These are phyloP conservation scores for Lachnellula subtilissima DNA, from an alignment of 2,329 filamentous ascomycete genomes.

Conservation along the genomic window DNA sequence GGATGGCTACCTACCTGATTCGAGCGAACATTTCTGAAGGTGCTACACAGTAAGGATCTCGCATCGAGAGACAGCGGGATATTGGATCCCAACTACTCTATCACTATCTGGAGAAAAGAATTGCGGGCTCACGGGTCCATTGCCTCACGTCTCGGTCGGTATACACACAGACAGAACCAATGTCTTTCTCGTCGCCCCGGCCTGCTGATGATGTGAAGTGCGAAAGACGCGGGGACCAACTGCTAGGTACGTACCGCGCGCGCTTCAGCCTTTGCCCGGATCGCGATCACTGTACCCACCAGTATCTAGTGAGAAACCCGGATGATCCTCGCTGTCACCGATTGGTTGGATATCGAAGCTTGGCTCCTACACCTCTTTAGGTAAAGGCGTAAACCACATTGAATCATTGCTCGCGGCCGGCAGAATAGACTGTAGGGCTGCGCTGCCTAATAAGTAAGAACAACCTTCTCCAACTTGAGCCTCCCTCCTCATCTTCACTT, in stretches of 20 bases:
- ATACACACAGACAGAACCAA: neutral
- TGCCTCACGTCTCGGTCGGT: neutral
- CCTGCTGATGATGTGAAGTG: slow-evolving; percentile 1
- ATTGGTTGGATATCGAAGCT: too few relatives aligned
- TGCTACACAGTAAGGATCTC: slow-evolving; percentile 5
- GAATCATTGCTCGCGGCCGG: too few relatives aligned
- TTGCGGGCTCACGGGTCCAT: slow-evolving; percentile 4
- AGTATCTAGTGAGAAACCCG: too few relatives aligned
- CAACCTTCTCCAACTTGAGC: too few relatives aligned
- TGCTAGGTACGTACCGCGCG: neutral
- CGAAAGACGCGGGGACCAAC: neutral
- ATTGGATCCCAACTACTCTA: neutral
- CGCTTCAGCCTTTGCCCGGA: neutral
- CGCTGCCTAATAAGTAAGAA: too few relatives aligned
- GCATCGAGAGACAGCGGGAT: slow-evolving; percentile 11
- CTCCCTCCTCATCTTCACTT: neutral
- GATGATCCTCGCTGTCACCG: too few relatives aligned
- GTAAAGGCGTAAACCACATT: too few relatives aligned
- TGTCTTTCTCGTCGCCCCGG: neutral
- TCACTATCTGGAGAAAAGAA: neutral
- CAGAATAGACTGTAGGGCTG: too few relatives aligned
- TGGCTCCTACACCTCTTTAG: too few relatives aligned
- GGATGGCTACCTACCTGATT: slow-evolving; percentile 23
- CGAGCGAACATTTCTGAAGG: slow-evolving; percentile 28
- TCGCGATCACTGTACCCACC: too few relatives aligned